Percentiles rank a stretch among this genome's conserved stretches.
These are phyloP conservation scores for Trichoderma koningiopsis DNA, from an alignment of 2,329 filamentous ascomycete genomes.

Conservation along the genomic window DNA sequence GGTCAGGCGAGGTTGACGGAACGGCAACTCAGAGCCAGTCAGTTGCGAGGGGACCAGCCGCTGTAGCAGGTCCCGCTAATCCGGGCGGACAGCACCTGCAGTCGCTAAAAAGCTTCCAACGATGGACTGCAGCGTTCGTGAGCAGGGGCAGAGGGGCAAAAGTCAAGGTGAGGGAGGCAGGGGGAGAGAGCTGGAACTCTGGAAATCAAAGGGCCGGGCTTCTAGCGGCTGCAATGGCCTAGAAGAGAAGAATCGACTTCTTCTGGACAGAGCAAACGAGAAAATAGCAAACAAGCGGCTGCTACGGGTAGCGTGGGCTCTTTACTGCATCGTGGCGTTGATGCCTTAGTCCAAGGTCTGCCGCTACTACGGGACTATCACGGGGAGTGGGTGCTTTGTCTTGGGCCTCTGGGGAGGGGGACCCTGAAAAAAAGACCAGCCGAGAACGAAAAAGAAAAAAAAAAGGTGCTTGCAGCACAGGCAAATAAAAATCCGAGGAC, in stretches of 20 bases:
- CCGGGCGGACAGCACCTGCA: background rate
- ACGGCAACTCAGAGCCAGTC: background rate
- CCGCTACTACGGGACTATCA: background rate
- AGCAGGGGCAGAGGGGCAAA: background rate
- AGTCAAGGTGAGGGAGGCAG: background rate
- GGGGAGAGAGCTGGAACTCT: background rate
- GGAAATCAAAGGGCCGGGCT: background rate
- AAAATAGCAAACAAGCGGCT: background rate
- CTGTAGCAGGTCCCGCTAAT: constrained; percentile 13
- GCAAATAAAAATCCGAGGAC: background rate
- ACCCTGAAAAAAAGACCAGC: constrained; percentile 11
- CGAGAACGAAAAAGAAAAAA: background rate
- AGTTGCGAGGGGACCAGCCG: constrained; percentile 8
- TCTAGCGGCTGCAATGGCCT: constrained; percentile 3
- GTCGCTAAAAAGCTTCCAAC: background rate
- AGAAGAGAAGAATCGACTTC: background rate
- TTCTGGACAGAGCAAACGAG: background rate
- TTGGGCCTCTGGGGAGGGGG: background rate
- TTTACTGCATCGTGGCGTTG: constrained; percentile 9
- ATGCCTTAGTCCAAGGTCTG: constrained; percentile 17
- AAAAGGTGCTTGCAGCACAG: background rate
- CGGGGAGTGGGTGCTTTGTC: constrained; percentile 2
- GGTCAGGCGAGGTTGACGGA: constrained; percentile 18
- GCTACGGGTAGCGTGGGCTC: constrained; percentile 8
- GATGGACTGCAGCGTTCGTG: background rate